phyloP scores from a whole-genome alignment of 768 basidiomycete genomes.

The Collybiopsis confluens region DNA sequence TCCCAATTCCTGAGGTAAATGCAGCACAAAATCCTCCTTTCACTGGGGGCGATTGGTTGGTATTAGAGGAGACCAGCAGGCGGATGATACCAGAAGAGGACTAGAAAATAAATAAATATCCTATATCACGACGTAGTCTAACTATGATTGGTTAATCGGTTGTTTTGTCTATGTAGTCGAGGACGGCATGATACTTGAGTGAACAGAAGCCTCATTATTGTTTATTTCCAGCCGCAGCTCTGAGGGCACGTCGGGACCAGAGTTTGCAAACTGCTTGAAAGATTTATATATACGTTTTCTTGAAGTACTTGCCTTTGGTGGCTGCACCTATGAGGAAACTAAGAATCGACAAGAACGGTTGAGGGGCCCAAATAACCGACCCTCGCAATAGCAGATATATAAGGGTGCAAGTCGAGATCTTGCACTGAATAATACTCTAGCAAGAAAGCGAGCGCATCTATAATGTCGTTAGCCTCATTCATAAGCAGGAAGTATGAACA shows the following conservation, averaged over 20 bases:
- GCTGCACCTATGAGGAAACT: slow-evolving; percentile 36
- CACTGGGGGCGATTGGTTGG: neutral
- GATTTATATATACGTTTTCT: slow-evolving; percentile 38
- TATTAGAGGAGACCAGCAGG: neutral
- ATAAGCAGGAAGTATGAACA: slow-evolving; percentile 4
- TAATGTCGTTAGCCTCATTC: slow-evolving; percentile 4
- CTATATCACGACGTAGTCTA: too few relatives aligned
- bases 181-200: neutral
- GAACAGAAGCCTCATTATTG: neutral
- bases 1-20: neutral
- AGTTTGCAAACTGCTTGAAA: slow-evolving; percentile 22
- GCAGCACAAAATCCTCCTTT: neutral
- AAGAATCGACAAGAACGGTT: slow-evolving; percentile 5
- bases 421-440: slow-evolving; percentile 72
- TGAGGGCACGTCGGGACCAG: neutral
- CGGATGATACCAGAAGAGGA: neutral
- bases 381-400: slow-evolving; percentile 44
- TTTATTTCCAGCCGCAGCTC: neutral
- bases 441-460: slow-evolving; percentile 63
- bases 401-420: slow-evolving; percentile 43
- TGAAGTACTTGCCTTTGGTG: slow-evolving; percentile 34
- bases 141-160: too few relatives aligned
- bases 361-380: slow-evolving; percentile 33
- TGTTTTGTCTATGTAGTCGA: neutral
- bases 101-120: too few relatives aligned